phyloP scores from a whole-genome alignment of 495 filamentous ascomycete genomes.

The Podospora fimiseda region DNA sequence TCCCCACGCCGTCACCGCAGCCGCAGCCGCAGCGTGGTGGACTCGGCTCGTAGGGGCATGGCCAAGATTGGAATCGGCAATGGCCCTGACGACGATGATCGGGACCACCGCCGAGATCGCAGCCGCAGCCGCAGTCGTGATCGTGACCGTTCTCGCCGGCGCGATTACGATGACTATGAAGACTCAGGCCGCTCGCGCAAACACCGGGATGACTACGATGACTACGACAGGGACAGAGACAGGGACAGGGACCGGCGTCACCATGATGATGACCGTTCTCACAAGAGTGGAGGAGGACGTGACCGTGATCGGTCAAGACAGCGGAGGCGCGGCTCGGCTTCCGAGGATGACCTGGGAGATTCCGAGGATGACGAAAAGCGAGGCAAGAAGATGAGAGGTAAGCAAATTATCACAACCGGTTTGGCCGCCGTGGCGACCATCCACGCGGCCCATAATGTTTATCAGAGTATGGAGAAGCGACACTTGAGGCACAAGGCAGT shows the following conservation, averaged over 20 bases:
- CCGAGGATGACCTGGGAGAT: conserved; percentile 55
- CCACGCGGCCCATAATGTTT: conserved; percentile 76
- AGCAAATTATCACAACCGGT: conserved; percentile 76
- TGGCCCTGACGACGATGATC: conserved; percentile 40
- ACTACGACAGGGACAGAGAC: conserved; percentile 45
- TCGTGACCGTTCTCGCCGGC: conserved; percentile 23
- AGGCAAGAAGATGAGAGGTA: conserved; percentile 72
- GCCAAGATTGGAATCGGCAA: conserved; percentile 43
- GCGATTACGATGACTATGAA: conserved; percentile 28
- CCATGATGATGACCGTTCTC: conserved; percentile 44
- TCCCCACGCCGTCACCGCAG: conserved; percentile 36
- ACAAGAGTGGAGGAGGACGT: conserved; percentile 31
- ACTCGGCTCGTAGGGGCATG: conserved; percentile 36
- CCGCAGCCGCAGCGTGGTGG: conserved; percentile 47
- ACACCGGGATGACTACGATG: conserved; percentile 40
- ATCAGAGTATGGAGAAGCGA: conserved; percentile 68
- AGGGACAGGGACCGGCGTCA: conserved; percentile 29
- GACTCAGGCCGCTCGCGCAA: conserved; percentile 28
- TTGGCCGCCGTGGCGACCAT: conserved; percentile 84
- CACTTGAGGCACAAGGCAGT: conserved; percentile 64
- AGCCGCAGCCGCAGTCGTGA: conserved; percentile 25
- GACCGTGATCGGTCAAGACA: conserved; percentile 28
- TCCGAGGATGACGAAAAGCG: conserved; percentile 72
- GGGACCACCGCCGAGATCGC: conserved; percentile 23
- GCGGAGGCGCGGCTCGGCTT: conserved; percentile 34